These are phyloP conservation scores for Populus davidiana DNA, from an alignment of 345 rosid species.

Conservation along the genomic window DNA sequence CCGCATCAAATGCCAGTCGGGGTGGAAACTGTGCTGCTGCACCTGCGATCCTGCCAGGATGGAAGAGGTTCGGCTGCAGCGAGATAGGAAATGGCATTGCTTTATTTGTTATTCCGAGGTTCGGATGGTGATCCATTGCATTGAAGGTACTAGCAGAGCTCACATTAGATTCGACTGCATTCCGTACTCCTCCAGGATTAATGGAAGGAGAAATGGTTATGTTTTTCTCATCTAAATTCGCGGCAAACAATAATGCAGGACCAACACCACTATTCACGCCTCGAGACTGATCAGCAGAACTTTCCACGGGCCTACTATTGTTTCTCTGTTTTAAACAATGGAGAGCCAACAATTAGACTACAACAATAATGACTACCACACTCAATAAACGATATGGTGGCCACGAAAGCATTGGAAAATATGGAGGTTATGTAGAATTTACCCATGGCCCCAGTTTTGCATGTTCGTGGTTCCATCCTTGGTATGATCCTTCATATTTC, in stretches of 20 bases:
- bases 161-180: conserved; percentile 38
- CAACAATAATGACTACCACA: background rate
- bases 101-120: conserved; percentile 26
- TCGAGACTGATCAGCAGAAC: conserved; percentile 43
- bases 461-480: conserved; percentile 72
- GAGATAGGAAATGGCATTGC: conserved; percentile 57
- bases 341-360: background rate
- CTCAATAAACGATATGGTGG: background rate
- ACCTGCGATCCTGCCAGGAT: conserved; percentile 36
- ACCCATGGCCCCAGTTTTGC: conserved; percentile 73
- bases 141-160: conserved; percentile 36
- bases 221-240: conserved; percentile 59
- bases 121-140: conserved; percentile 39
- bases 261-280: conserved; percentile 25
- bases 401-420: background rate
- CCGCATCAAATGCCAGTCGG: conserved; percentile 36
- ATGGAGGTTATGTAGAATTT: conserved; percentile 19
- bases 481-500: conserved; percentile 63
- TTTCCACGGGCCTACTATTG: conserved; percentile 45
- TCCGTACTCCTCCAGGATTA: conserved; percentile 36
- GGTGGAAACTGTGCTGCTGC: conserved; percentile 38
- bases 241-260: conserved; percentile 41
- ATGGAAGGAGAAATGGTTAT: conserved; percentile 32
- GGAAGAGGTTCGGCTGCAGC: conserved; percentile 50
- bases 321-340: conserved; percentile 45